Evolutionary conservation across 2,329 filamentous ascomycete genomes (phyloP).

Genomic region (Neonectria hederae): DNA sequence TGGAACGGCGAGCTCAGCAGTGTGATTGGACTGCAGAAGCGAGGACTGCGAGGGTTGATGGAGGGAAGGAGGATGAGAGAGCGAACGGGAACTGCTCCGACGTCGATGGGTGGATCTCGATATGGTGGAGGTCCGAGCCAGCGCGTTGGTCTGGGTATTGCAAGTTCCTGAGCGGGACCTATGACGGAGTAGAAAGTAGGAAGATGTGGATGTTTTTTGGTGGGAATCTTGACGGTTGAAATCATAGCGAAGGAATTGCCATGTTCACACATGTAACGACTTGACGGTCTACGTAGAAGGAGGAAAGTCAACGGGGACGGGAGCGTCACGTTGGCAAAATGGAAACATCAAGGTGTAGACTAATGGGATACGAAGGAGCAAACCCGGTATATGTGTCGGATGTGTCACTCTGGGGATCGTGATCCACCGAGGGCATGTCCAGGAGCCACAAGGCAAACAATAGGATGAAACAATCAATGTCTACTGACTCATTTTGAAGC

Average conservation of each 20-base stretch:
- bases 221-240: conserved; percentile 3
- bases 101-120: conserved; percentile 28
- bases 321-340: conserved; percentile 21
- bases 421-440: neutral
- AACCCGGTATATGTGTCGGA: neutral
- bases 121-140: conserved; percentile 39
- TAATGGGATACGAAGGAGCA: conserved; percentile 20
- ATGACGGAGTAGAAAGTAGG: neutral
- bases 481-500: neutral
- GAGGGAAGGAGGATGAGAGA: conserved; percentile 89
- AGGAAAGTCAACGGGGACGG: conserved; percentile 16
- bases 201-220: neutral
- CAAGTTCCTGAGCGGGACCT: conserved; percentile 50
- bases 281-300: conserved; percentile 31
- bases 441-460: neutral
- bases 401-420: neutral
- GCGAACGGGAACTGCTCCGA: conserved; percentile 59
- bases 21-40: conserved; percentile 94
- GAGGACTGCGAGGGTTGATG: conserved; percentile 91
- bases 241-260: conserved; percentile 21
- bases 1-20: conserved; percentile 87
- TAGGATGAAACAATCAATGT: neutral
- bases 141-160: conserved; percentile 64
- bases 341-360: conserved; percentile 22
- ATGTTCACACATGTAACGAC: conserved; percentile 37